Base-by-base conservation (phyloP, 1,139 yeast species). In the Saccharomycopsis hybrid region DNA sequence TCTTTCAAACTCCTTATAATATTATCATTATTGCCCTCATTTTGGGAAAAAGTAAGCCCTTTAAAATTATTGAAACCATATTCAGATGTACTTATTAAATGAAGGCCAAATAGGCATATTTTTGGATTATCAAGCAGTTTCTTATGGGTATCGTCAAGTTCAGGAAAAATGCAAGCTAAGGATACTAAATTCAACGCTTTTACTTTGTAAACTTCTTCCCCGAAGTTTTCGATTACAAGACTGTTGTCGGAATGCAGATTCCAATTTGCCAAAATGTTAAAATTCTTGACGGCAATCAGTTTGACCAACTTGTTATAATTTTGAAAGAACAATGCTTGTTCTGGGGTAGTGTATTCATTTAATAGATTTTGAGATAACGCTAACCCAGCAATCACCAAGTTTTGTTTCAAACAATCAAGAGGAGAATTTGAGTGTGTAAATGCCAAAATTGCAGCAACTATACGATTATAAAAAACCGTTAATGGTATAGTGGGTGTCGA, bases 401-500 rank as follows among this genome's bases (percentile, higher is more conserved):
- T 52, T 28, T 52, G 50, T 13, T 47, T 46, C 18, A 49, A 32
- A 8, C 18, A 30, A 5, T 32, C n/a, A 18, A 18, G 18, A 18
- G 18, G 18, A 18, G 18, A 18, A 18, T 18, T 18, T 18, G 18
- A 18, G 18, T 18, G 18, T 18, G 18, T 18, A 18, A 18, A 18
- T 13, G 32, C 11, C 9, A 37, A 5, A 11, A 33, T 29, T 13
- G 49, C 13, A 13, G 31, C 37, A 2, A 49, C 31, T 18, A 48
- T 28, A 5, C 24, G 18, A 30, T 52, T 52, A 30, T 52, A 47
- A 33, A 50, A 52, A 24, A 29, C 32, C 24, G 44, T 44, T 43
- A 50, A 47, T 3, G 51, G 18, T 7, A 52, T 33, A 4, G 55
- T 50, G 1, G 55, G 55, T 24, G 29, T 33, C 7, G 53, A 50